Evolutionary conservation across 768 basidiomycete species (phyloP), one percentile per base, ranked within the genome.

Genomic region (Agrocybe pediades): DNA sequence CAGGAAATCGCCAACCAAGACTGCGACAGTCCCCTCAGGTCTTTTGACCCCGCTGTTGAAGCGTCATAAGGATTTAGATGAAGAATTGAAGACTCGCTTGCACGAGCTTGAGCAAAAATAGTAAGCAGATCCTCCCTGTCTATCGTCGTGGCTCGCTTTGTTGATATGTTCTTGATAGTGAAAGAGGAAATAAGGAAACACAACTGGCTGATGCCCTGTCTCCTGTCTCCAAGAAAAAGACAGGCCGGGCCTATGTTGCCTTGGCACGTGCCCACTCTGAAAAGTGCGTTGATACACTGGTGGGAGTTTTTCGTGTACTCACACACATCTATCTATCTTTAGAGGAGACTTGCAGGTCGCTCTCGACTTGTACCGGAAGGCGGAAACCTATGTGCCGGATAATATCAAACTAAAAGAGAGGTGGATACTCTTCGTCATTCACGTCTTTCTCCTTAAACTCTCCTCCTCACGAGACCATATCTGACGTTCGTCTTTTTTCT

Each of bases 321-420:
- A 9, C 45, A 48, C 42, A 19, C 50, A 44, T 9, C 47, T 45
- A 51, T 13, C 24, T 48, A 9, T n/a, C n/a, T n/a, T n/a, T 46
- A 92, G 90, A 75, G 88, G 87, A n/a, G 85, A 92, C 63, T 75
- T 92, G n/a, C 79, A 86, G 62, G 80, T 84, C 1, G 91, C 92
- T 2, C 77, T 94, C 33, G 87, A 90, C 50, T 79, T 93, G 15
- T 94, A 92, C 65, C 84, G 85, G 64, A 88, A 89, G 62, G 91
- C 90, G 17, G 86, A 87, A 67, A 77, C 78, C 5, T 92, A 92
- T 59, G 89, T 92, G 44, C 91, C 92, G n/a, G 87, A 91, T 53
- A 93, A 94, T 64, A 68, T 83, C 70, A 92, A 90, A 68, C 78
- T 94, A 45, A 84, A 86, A 81, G 89, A 90, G 78, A 88, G 92